phyloP scores from a whole-genome alignment of 2,329 filamentous ascomycete species.

The Moelleriella libera region DNA sequence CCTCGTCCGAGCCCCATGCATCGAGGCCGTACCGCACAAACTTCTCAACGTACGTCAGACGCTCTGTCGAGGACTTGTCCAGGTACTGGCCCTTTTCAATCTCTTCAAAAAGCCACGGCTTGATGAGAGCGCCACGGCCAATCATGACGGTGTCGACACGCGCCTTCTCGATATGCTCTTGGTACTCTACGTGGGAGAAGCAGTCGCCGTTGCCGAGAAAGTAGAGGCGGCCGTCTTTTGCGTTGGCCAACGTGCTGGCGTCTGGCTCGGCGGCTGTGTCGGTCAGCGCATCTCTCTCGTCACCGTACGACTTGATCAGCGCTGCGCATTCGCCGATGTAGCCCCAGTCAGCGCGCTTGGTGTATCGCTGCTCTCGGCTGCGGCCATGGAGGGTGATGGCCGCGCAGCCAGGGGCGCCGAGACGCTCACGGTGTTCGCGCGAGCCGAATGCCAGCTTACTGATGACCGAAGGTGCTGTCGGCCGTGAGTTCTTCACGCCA shows the following conservation, averaged over 20 bases:
- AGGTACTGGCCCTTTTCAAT: constrained; percentile 85
- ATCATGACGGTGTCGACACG: constrained; percentile 93
- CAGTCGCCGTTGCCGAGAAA: constrained; percentile 96
- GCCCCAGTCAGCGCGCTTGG: constrained; percentile 78
- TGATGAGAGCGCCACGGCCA: constrained; percentile 87
- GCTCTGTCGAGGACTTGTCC: constrained; percentile 84
- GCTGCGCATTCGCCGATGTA: constrained; percentile 87
- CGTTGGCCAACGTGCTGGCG: constrained; percentile 53
- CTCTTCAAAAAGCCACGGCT: constrained; percentile 98
- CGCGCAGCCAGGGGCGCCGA: constrained; percentile 72
- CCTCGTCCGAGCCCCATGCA: constrained; percentile 90
- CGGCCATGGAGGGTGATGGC: constrained; percentile 93
- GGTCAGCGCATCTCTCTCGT: constrained; percentile 46
- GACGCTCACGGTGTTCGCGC: constrained; percentile 51
- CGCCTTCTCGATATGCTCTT: constrained; percentile 58
- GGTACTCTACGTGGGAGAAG: constrained; percentile 85
- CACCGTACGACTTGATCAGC: constrained; percentile 68
- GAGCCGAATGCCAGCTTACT: constrained; percentile 73
- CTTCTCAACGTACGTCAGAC: constrained; percentile 72
- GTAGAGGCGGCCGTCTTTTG: constrained; percentile 56
- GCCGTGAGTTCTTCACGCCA: constrained; percentile 67
- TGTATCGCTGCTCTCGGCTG: constrained; percentile 89
- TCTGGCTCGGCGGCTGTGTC: constrained; percentile 75
- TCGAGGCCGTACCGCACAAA: constrained; percentile 85
- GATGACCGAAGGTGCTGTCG: constrained; percentile 68